phyloP scores from a whole-genome alignment of 139 green algal genomes.

The Closterium sp. region DNA sequence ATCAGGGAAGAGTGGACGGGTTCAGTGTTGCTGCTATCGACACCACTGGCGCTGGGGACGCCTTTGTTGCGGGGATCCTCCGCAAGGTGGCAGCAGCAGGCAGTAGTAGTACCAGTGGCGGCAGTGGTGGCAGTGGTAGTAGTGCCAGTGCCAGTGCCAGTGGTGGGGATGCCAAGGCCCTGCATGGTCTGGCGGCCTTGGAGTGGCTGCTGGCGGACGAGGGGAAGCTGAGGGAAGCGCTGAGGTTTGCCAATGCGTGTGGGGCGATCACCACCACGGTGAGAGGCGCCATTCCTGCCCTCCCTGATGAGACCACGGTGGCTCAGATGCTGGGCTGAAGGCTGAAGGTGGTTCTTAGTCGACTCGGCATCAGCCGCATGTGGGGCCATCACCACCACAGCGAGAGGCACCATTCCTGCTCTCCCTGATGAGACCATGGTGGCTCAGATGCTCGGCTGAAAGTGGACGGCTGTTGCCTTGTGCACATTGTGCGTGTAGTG shows the following conservation, averaged over 20 bases:
- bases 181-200: not conserved
- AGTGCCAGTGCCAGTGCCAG: too few species aligned
- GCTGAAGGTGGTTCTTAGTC: too few species aligned
- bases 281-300: slow-evolving; percentile 40
- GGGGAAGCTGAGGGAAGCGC: slow-evolving; percentile 20
- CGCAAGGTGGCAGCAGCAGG: slow-evolving; percentile 7
- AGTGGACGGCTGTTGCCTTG: too few species aligned
- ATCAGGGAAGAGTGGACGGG: slow-evolving; percentile 17
- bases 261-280: slow-evolving; percentile 35
- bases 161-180: too few species aligned
- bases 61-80: slow-evolving; percentile 50
- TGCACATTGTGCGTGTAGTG: too few species aligned
- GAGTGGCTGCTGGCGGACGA: slow-evolving; percentile 20
- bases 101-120: not conserved
- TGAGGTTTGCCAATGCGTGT: slow-evolving; percentile 42
- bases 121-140: too few species aligned
- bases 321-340: slow-evolving; percentile 30
- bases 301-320: slow-evolving; percentile 14
- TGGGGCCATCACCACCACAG: slow-evolving; percentile 30
- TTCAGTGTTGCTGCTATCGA: slow-evolving; percentile 39
- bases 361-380: too few species aligned
- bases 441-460: slow-evolving; percentile 30
- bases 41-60: slow-evolving; percentile 44
- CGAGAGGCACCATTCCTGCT: slow-evolving; percentile 33
- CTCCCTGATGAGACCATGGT: slow-evolving; percentile 18